These are phyloP conservation scores for Solanum bukasovii DNA, from an alignment of 257 asterid species.

Conservation along the genomic window DNA sequence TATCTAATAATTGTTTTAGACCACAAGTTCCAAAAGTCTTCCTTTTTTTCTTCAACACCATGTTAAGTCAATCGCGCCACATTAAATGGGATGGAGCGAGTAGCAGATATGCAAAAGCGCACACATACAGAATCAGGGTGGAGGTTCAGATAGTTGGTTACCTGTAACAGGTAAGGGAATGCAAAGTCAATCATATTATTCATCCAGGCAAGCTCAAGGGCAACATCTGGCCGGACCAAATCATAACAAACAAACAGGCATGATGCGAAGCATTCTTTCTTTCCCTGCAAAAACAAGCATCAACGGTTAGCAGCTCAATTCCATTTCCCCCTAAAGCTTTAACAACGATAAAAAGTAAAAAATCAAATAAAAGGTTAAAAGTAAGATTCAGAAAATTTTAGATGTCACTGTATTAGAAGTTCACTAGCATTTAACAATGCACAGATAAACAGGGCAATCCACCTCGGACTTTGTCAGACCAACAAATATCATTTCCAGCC, in stretches of 20 bases:
- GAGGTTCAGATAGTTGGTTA: slow-evolving; percentile 23
- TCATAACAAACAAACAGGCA: slow-evolving; percentile 98
- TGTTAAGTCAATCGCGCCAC: not conserved
- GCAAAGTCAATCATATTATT: slow-evolving; percentile 93
- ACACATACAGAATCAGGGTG: not conserved
- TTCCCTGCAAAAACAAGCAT: slow-evolving; percentile 54
- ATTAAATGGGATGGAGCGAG: not conserved
- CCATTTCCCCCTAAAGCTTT: not conserved
- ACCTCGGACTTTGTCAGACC: not conserved
- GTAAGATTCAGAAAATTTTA: not conserved
- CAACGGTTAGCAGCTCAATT: not conserved
- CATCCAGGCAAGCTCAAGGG: slow-evolving; percentile 96
- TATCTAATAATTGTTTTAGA: not conserved
- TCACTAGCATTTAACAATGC: not conserved
- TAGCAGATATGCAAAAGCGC: not conserved
- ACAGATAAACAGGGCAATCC: not conserved
- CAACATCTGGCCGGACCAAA: slow-evolving; percentile 86
- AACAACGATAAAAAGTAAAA: not conserved
- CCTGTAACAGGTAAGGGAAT: slow-evolving; percentile 95
- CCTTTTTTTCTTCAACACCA: not conserved
- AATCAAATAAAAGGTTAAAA: not conserved
- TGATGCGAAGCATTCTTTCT: slow-evolving; percentile 96
- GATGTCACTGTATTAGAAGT: not conserved
- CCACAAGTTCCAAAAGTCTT: not conserved
- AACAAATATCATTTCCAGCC: not conserved